A percentile compares a stretch with the other conserved stretches of the same genome.
Evolutionary conservation across 2,329 filamentous ascomycete species (phyloP).

Genomic region (Alternaria ventricosa): DNA sequence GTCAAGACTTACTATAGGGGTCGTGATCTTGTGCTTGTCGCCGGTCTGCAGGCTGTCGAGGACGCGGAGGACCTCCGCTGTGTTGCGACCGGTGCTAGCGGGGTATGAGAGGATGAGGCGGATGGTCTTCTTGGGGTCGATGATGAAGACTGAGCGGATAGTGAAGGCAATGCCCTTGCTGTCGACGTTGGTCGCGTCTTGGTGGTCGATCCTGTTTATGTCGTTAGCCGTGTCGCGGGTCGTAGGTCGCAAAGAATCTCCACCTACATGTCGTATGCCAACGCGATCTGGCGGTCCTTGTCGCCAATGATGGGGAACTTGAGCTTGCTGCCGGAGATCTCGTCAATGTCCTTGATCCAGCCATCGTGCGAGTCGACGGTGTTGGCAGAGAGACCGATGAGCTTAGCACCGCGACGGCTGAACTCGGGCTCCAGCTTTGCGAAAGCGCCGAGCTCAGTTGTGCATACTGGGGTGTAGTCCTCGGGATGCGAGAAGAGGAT

Average conservation of each 20-base stretch:
- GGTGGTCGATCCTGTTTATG: conserved; percentile 55
- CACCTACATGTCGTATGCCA: conserved; percentile 59
- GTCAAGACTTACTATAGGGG: conserved; percentile 54
- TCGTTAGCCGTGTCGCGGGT: conserved; percentile 21
- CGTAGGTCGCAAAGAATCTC: not conserved
- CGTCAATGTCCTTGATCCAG: conserved; percentile 62
- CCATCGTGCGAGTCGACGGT: conserved; percentile 58
- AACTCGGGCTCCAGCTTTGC: conserved; percentile 70
- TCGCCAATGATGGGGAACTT: conserved; percentile 62
- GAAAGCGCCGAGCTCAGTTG: conserved; percentile 68
- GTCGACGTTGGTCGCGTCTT: conserved; percentile 66
- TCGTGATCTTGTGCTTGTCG: conserved; percentile 66
- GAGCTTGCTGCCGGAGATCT: conserved; percentile 57
- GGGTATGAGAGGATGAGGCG: conserved; percentile 68
- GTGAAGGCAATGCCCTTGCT: conserved; percentile 65
- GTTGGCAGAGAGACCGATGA: conserved; percentile 64
- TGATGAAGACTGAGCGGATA: conserved; percentile 70
- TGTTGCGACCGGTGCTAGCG: conserved; percentile 65
- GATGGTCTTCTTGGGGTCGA: conserved; percentile 70
- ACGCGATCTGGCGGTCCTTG: conserved; percentile 60
- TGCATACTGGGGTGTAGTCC: conserved; percentile 66
- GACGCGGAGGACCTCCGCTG: conserved; percentile 60
- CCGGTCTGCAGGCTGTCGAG: conserved; percentile 62
- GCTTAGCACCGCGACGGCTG: conserved; percentile 66
- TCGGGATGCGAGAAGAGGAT: conserved; percentile 75